Evolutionary conservation across 78 protist genomes (phyloP).

Genomic region (Speleostelium caveatum): DNA sequence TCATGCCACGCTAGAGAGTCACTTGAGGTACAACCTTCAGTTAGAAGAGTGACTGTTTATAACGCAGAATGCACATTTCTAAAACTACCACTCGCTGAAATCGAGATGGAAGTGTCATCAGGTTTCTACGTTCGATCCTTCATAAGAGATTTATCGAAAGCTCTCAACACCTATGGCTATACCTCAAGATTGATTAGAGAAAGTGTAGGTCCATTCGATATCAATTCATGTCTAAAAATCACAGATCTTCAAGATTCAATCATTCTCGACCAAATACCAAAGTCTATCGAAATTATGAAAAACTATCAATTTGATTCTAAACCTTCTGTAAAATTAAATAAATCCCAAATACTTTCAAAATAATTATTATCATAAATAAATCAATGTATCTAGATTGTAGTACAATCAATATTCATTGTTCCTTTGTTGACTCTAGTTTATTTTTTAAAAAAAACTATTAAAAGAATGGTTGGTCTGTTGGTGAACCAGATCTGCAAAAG

Average conservation of each 20-base stretch:
- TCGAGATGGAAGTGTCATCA: constrained; percentile 9
- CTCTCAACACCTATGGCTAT: background rate
- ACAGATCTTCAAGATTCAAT: background rate
- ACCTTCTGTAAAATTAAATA: background rate
- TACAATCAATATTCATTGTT: too few relatives aligned
- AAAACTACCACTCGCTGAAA: background rate
- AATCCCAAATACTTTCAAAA: too few relatives aligned
- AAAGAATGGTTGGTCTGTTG: too few relatives aligned
- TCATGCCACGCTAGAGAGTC: background rate
- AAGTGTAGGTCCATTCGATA: constrained; percentile 12
- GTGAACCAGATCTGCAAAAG: constrained; percentile 5
- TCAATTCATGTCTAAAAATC: background rate
- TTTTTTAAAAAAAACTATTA: too few relatives aligned
- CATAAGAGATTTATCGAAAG: background rate
- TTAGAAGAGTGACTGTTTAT: background rate
- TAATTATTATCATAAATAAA: too few relatives aligned
- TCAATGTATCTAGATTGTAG: too few relatives aligned
- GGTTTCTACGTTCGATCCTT: constrained; percentile 40
- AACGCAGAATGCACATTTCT: background rate
- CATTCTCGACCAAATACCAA: background rate
- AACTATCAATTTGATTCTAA: background rate
- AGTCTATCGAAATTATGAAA: background rate
- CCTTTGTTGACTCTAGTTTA: too few relatives aligned
- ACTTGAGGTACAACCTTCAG: background rate
- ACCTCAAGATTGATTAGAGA: background rate